Evolutionary conservation across 2,329 filamentous ascomycete genomes (phyloP), one percentile per base, ranked within the genome.

Genomic region (Aureobasidium sp.): DNA sequence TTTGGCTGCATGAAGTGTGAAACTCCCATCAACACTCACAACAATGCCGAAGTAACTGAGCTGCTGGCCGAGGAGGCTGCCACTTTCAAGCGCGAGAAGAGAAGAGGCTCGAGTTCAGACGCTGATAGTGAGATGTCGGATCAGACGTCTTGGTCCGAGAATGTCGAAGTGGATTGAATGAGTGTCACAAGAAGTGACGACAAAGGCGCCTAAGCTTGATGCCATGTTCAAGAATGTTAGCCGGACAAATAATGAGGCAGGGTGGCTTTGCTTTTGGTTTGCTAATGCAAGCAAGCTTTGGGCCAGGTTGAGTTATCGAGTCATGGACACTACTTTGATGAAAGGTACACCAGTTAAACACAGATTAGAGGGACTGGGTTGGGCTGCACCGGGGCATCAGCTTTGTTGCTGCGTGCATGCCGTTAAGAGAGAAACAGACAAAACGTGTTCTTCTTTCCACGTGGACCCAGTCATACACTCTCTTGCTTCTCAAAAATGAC

Each of bases 1-100:
- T 61, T 61, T 27, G 50, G 60, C n/a, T 53, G 48, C 9, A 45
- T 61, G 60, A 61, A 61, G 50, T 19, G 49, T 15, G 48, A 61
- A 35, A 2, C 33, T 31, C 31, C 57, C 12, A 11, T 22, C 15
- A 15, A n/a, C 11, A 27, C 15, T 42, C 44, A 35, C 9, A 29
- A 14, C 4, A 40, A 31, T 22, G 12, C 1, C 33, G 45, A 50
- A 22, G 45, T 49, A 27, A 14, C 7, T 12, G 57, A 50, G 33
- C 35, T 60, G 11, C 11, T 60, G 35, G 57, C 57, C 14, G 57
- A 60, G 11, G 57, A 60, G 31, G 44, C 35, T 42, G 57, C 57
- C 3, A 60, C 57, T 15, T 60, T 60, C 57, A 60, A 60, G 57
- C 57, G 57, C 5, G 57, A 58, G 22, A 58, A 58, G 54, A 58